Evolutionary conservation across 2,329 filamentous ascomycete species (phyloP), one percentile per base, ranked within the genome.

Genomic region (Trichoderma koningiopsis): DNA sequence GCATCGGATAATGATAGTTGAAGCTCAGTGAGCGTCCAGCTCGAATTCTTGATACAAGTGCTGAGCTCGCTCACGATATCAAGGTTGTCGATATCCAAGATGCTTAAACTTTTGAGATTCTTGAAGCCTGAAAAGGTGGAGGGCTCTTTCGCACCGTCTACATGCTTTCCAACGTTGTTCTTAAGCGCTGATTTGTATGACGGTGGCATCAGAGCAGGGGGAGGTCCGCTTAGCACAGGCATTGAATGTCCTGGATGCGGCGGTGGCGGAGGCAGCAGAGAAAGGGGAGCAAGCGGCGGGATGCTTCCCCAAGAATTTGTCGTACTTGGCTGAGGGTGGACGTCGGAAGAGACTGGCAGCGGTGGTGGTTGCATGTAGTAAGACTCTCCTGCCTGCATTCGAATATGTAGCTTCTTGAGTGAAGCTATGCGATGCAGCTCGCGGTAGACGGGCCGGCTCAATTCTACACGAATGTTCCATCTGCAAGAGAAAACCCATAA

Each of bases 401-500:
- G 85, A 55, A 91, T 74, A 71, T 88, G 86, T 14, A 91, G 73
- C 70, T 85, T 79, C 68, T 83, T 82, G 33, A 91, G 80, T 7
- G 83, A 81, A 22, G 79, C 70, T 68, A 89, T 86, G 40, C 81
- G 77, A 74, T 89, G 88, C 13, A 91, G 79, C 40, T 83, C 82
- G 68, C 82, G 82, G 77, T 88, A 90, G 5, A 90, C 83, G 1
- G 83, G 83, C 6, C 86, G 81, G 74, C 85, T 88, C 11, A 91
- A 81, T 75, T 90, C 88, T 67, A 91, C 85, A 7, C 87, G 84
- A 66, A 90, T 86, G 75, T 90, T 88, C 88, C 88, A 91, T 72
- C 85, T 40, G 16, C 16, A 43, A 27, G 10, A 57, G 1, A n/a
- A 33, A 24, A 22, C 3, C 47, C 22, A 22, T 16, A 22, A 24